Conservation (phyloP, 2,329 filamentous ascomycete genomes). For the Furcasterigmium furcatum region DNA sequence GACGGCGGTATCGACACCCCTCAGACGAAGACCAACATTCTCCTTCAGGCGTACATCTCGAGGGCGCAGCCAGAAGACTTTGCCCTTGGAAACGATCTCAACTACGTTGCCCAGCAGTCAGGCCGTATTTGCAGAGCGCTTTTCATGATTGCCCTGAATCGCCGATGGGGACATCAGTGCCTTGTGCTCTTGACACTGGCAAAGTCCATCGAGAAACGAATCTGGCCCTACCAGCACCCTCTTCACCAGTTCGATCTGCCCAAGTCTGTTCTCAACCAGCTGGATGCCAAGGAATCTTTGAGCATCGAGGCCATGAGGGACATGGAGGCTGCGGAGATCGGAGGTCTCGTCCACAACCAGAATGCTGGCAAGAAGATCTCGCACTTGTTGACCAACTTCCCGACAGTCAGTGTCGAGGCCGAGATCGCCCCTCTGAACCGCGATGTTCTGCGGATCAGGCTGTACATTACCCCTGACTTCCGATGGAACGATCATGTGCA, state of each 20-base stretch:
- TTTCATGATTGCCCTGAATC: conserved; percentile 96
- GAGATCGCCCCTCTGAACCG: conserved; percentile 95
- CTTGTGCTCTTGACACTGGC: conserved; percentile 85
- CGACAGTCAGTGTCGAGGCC: conserved; percentile 83
- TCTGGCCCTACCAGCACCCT: conserved; percentile 94
- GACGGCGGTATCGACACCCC: conserved; percentile 67
- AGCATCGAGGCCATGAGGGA: conserved; percentile 84
- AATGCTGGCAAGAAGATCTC: conserved; percentile 80
- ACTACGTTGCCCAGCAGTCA: conserved; percentile 94
- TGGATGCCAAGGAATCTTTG: conserved; percentile 75
- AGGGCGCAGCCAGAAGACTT: conserved; percentile 87
- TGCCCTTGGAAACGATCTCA: conserved; percentile 84
- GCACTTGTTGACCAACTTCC: conserved; percentile 84
- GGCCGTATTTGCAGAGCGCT: conserved; percentile 90
- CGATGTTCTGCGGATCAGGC: conserved; percentile 87
- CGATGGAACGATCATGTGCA: conserved; percentile 92
- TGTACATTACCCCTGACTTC: conserved; percentile 86
- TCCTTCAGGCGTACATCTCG: conserved; percentile 92
- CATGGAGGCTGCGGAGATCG: conserved; percentile 91
- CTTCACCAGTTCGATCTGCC: conserved; percentile 93
- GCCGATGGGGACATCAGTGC: conserved; percentile 94
- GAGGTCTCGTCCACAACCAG: conserved; percentile 85
- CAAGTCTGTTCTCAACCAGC: conserved; percentile 74
- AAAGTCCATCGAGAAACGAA: conserved; percentile 94
- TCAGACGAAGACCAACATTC: conserved; percentile 92